Conservation (phyloP, 1,284 basidiomycete genomes). For the Ceratobasidium papillatum region DNA sequence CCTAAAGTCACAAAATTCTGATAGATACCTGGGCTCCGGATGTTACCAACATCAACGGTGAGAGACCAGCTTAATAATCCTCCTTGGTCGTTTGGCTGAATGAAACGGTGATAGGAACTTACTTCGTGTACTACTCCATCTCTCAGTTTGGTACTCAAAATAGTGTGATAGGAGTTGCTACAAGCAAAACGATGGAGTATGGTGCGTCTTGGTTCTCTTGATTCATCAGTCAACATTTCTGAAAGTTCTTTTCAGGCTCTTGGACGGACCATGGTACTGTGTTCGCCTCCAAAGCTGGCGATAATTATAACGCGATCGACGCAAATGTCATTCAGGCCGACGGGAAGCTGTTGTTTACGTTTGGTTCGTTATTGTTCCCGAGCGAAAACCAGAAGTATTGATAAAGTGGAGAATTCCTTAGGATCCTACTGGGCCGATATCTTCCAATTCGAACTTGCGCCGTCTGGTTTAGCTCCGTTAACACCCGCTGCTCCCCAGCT, state of each 20-base stretch:
- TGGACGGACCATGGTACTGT: conserved; percentile 53
- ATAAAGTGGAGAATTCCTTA: not conserved
- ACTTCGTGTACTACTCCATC: conserved; percentile 51
- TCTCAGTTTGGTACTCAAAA: conserved; percentile 51
- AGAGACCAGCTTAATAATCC: not conserved
- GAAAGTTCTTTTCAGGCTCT: conserved; percentile 35
- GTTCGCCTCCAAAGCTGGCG: conserved; percentile 48
- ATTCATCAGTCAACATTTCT: not conserved
- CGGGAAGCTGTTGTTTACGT: conserved; percentile 32
- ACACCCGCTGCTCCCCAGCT: conserved; percentile 27
- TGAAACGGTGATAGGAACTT: conserved; percentile 32
- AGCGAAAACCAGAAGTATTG: not conserved
- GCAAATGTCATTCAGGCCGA: conserved; percentile 38
- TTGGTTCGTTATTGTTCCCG: conserved; percentile 12
- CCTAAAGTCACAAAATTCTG: not conserved
- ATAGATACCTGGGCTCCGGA: conserved; percentile 43
- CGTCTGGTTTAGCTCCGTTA: conserved; percentile 39
- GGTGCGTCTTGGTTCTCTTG: conserved; percentile 41
- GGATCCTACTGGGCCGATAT: conserved; percentile 43
- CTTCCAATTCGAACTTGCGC: conserved; percentile 41
- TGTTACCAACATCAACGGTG: conserved; percentile 40
- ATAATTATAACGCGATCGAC: conserved; percentile 51
- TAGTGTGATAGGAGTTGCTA: conserved; percentile 52
- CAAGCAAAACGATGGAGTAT: conserved; percentile 50
- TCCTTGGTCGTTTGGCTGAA: not conserved